Base-by-base conservation (phyloP, 805 yeast species). In the Suhomyces emberorum region DNA sequence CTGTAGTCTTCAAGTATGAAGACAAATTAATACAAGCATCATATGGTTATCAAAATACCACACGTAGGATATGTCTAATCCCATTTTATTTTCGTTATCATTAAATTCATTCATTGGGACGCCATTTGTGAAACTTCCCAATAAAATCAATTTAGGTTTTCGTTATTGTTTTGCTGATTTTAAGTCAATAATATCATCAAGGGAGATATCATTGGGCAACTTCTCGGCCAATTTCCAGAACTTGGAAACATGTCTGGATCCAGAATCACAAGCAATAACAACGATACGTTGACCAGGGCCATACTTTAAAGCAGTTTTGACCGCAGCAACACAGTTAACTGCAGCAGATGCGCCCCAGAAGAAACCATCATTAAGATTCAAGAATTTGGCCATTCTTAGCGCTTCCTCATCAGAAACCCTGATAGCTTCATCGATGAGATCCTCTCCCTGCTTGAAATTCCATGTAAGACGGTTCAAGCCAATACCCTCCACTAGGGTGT, bases 261-360 rank as follows among this genome's bases (percentile, higher is more conserved):
- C 98, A 4, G 95, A 80, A 57, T 91, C 98, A 57, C 98, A 93
- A 1, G 95, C 85, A 32, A 93, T 74, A 14, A 95, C 77, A 4
- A 91, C 95, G 15, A 91, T 78, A 14, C 67, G 75, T 34, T 83
- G 75, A 1, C 89, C 89, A 0, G 81, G 55, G 0, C 72, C 72
- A 29, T 54, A 46, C 38, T 58, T 49, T 62, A 74, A 36, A 35
- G 75, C 65, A 7, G 77, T 61, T 44, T 76, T 69, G 4, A 79
- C 74, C 1, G 95, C 95, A 1, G 95, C 97, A 4, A 87, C 96
- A 28, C 96, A 89, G 55, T 88, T 88, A 17, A 93, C 81, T 0
- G 96, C 95, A n/a, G 95, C 82, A 29, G 95, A 85, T 18, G 95
- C 81, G 2, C 98, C 98, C 53, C 89, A 74, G 57, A 93, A 93